Percentiles rank a stretch among this genome's conserved stretches.
These are phyloP conservation scores for Venturiaceae sp. DNA, from an alignment of 2,329 filamentous ascomycete species.

Conservation along the genomic window DNA sequence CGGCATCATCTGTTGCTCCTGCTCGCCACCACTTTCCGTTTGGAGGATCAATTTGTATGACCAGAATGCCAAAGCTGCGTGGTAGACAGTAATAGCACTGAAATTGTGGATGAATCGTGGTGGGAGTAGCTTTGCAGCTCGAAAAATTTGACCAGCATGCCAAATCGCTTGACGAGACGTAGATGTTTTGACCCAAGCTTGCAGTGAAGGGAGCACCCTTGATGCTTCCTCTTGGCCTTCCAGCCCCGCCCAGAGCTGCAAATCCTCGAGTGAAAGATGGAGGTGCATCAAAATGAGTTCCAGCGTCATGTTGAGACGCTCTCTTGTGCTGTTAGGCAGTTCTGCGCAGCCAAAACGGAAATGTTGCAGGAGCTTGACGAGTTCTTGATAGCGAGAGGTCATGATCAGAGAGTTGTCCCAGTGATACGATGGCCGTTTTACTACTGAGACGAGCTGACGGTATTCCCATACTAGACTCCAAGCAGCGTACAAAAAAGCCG, in stretches of 20 bases:
- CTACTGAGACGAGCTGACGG: slow-evolving; percentile 46
- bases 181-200: slow-evolving; percentile 47
- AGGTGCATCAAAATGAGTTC: slow-evolving; percentile 53
- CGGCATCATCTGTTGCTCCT: slow-evolving; percentile 16
- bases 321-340: slow-evolving; percentile 23
- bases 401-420: slow-evolving; percentile 30
- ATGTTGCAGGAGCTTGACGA: slow-evolving; percentile 47
- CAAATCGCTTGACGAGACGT: slow-evolving; percentile 53
- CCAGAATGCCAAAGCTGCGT: slow-evolving; percentile 60
- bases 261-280: slow-evolving; percentile 53
- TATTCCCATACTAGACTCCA: slow-evolving; percentile 60
- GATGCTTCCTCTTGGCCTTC: slow-evolving; percentile 58
- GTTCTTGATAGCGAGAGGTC: slow-evolving; percentile 44
- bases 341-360: slow-evolving; percentile 36
- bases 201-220: slow-evolving; percentile 46
- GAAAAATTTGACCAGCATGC: slow-evolving; percentile 59
- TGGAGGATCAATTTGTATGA: slow-evolving; percentile 49
- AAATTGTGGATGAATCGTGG: slow-evolving; percentile 51
- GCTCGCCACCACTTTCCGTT: slow-evolving; percentile 21
- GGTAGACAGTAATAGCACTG: slow-evolving; percentile 58
- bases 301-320: slow-evolving; percentile 28
- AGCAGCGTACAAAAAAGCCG: slow-evolving; percentile 54
- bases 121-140: slow-evolving; percentile 47
- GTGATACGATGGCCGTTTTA: slow-evolving; percentile 37
- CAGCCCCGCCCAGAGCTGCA: slow-evolving; percentile 59